Percentiles rank a stretch among this genome's conserved stretches.
phyloP scores from a whole-genome alignment of 2,329 filamentous ascomycete species.

The Fusarium sp. region DNA sequence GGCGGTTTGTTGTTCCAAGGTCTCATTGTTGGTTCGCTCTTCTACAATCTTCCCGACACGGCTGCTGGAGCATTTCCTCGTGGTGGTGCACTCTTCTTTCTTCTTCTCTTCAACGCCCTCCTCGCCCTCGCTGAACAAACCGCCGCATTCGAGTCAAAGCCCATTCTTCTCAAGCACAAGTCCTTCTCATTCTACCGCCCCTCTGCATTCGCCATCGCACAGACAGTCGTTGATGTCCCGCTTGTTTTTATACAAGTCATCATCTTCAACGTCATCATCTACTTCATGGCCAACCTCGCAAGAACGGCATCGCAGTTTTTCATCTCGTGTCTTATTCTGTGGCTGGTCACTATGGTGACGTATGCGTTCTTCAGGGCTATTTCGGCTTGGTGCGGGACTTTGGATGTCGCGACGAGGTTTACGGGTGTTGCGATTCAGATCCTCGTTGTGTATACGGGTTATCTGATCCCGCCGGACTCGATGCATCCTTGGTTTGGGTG shows the following conservation, averaged over 20 bases:
- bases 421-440: constrained; percentile 67
- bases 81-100: constrained; percentile 60
- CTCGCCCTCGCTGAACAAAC: constrained; percentile 81
- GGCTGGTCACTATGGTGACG: constrained; percentile 66
- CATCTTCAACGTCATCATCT: constrained; percentile 76
- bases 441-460: constrained; percentile 75
- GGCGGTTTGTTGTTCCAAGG: constrained; percentile 80
- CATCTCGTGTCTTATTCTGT: constrained; percentile 70
- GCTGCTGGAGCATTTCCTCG: constrained; percentile 72
- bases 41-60: constrained; percentile 71
- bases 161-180: constrained; percentile 76
- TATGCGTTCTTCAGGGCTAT: constrained; percentile 68
- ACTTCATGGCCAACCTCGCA: constrained; percentile 80
- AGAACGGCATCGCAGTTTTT: constrained; percentile 74
- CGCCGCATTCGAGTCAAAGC: constrained; percentile 68
- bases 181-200: constrained; percentile 75
- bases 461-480: constrained; percentile 66
- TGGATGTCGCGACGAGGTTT: constrained; percentile 71
- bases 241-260: constrained; percentile 71
- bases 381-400: constrained; percentile 65
- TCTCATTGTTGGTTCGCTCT: constrained; percentile 82
- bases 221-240: constrained; percentile 68
- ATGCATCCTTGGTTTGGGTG: constrained; percentile 71
- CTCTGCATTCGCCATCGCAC: constrained; percentile 65
- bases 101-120: constrained; percentile 66